Percentiles rank a stretch among this genome's conserved stretches.
phyloP scores from a whole-genome alignment of 2,329 filamentous ascomycete genomes.

The Paraphoma sp. region DNA sequence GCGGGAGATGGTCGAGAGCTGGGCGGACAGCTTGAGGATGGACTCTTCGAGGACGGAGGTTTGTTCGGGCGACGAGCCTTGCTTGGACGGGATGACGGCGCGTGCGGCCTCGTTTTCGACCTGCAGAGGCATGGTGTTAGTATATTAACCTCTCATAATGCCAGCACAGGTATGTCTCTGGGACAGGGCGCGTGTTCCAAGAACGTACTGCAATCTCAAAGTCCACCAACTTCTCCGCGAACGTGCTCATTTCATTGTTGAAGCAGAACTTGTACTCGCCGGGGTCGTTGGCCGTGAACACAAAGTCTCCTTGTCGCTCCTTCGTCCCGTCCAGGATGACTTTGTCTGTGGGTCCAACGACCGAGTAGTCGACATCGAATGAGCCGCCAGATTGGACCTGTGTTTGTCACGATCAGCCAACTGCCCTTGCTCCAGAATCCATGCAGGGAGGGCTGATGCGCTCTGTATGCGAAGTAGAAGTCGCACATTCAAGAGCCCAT shows the following conservation, averaged over 20 bases:
- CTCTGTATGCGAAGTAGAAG: not conserved
- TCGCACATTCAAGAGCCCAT: not conserved
- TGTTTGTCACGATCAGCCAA: not conserved
- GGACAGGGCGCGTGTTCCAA: not conserved
- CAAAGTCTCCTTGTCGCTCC: slow-evolving; percentile 95
- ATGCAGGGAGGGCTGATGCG: not conserved
- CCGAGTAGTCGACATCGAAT: slow-evolving; percentile 94
- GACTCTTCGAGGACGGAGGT: slow-evolving; percentile 89
- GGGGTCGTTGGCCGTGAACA: slow-evolving; percentile 86
- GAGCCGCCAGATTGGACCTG: slow-evolving; percentile 98
- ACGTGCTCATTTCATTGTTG: slow-evolving; percentile 97
- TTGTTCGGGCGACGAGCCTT: slow-evolving; percentile 87
- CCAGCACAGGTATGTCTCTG: no score
- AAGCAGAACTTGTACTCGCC: slow-evolving; percentile 99
- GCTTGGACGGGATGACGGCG: slow-evolving; percentile 82
- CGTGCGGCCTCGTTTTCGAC: slow-evolving; percentile 88
- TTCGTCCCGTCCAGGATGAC: slow-evolving; percentile 85
- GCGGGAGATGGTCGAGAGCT: slow-evolving; percentile 90
- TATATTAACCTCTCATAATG: not conserved
- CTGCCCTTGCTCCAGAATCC: not conserved
- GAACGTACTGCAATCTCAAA: slow-evolving; percentile 90
- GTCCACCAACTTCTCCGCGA: slow-evolving; percentile 96
- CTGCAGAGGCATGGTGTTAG: slow-evolving; percentile 52
- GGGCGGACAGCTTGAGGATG: slow-evolving; percentile 91
- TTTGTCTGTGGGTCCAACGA: slow-evolving; percentile 81